Conservation (phyloP, 1,284 basidiomycete species). For the Leccinum ambiguum region DNA sequence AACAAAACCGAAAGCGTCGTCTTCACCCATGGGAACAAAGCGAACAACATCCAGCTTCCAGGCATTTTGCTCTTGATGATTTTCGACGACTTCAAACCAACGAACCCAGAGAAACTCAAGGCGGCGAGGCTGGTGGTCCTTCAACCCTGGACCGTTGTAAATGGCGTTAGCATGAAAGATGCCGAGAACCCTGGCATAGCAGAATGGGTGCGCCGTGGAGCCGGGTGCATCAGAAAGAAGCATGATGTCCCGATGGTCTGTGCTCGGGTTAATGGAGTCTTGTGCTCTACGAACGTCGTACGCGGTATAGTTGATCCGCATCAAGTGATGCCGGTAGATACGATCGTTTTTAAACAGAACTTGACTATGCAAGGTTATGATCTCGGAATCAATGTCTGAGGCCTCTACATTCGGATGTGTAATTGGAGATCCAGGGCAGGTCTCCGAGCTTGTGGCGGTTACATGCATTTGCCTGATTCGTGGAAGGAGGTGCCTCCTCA, state of each 20-base stretch:
- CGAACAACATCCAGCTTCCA: neutral
- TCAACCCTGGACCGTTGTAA: neutral
- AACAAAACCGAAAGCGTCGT: neutral
- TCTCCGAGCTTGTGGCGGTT: too few relatives aligned
- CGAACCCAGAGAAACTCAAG: slow-evolving; percentile 1
- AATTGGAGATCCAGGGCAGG: too few relatives aligned
- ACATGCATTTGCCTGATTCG: neutral
- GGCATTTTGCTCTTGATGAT: neutral
- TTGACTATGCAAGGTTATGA: neutral
- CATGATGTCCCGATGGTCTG: neutral
- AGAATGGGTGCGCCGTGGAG: neutral
- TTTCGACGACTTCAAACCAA: neutral
- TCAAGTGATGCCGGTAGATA: neutral
- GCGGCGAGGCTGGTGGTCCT: neutral
- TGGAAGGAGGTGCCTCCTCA: neutral
- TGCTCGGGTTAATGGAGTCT: neutral
- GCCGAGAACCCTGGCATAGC: slow-evolving; percentile 2
- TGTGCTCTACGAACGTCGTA: neutral
- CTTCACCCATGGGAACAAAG: neutral
- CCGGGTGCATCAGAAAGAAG: neutral
- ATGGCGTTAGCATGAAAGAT: slow-evolving; percentile 1
- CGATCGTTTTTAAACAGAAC: neutral
- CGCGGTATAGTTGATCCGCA: neutral
- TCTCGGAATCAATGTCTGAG: too few relatives aligned
- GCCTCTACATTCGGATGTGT: too few relatives aligned